Conservation (phyloP, 225 moss, liverwort and hornwort genomes). For the Marchantia polymorpha region DNA sequence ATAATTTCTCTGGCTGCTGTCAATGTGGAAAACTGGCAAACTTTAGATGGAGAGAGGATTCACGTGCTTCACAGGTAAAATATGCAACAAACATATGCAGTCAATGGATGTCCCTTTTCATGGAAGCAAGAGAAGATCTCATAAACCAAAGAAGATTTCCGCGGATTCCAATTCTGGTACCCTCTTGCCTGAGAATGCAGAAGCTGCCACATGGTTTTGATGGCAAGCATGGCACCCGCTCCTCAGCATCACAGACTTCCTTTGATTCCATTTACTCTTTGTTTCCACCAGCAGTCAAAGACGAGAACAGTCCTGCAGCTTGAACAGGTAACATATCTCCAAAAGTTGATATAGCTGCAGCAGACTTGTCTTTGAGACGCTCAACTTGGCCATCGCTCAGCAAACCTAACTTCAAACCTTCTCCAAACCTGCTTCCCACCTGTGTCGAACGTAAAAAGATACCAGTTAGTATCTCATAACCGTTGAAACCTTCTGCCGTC, state of each 20-base stretch:
- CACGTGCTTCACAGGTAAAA: background rate
- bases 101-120: background rate
- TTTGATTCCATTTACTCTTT: conserved; percentile 38
- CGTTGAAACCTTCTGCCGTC: no score
- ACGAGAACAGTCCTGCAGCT: conserved; percentile 88
- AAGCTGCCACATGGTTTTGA: conserved; percentile 11
- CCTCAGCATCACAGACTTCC: conserved; percentile 13
- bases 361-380: conserved; percentile 80
- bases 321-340: conserved; percentile 90
- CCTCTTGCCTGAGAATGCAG: conserved; percentile 22
- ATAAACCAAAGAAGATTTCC: background rate
- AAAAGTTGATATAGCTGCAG: conserved; percentile 90
- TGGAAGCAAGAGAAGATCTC: background rate
- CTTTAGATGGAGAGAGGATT: background rate
- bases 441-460: conserved; percentile 23
- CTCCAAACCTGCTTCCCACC: conserved; percentile 91
- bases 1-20: background rate
- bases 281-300: conserved; percentile 69
- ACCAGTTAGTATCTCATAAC: no score
- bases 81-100: no score
- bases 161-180: background rate
- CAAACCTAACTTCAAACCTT: conserved; percentile 84
- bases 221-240: conserved; percentile 14
- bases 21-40: background rate
- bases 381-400: conserved; percentile 89